Evolutionary conservation across 2,329 filamentous ascomycete genomes (phyloP), one percentile per base, ranked within the genome.

Genomic region (Aureobasidium mangrovei): DNA sequence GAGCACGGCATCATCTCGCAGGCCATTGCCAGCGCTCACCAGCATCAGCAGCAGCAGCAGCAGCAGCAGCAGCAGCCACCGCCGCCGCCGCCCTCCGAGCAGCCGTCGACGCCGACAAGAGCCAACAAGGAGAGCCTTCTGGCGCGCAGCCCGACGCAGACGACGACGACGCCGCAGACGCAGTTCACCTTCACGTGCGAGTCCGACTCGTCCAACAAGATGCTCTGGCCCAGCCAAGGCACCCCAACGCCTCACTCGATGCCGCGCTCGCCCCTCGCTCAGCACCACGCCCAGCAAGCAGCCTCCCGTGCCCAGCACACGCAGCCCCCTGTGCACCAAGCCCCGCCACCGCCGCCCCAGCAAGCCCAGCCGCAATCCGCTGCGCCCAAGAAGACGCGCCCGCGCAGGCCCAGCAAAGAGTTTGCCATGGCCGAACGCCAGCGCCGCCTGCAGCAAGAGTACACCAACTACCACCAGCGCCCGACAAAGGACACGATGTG

Each of bases 101-200:
- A 80, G 52, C 68, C 65, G 38, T 72, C 78, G 10, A 76, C 80
- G 2, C 74, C 77, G 10, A 69, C 71, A 26, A 78, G 76, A 61
- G 86, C 84, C 10, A 43, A 43, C 48, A 84, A 89, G 65, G 87
- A 91, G 65, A 93, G 86, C 68, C 77, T 91, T 57, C 72, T 94
- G 46, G 84, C 88, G 55, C 85, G 88, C 65, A 67, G 73, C 79
- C 18, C 76, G 4, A 75, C 76, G 26, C 62, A 60, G 56, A 84
- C 81, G 63, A 67, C 79, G 3, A 82, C 79, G 35, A 82, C 87
- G 4, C 81, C 85, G 4, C 88, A 90, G 55, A 86, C 87, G 0
- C 89, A 96, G 63, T 98, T 98, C 68, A 98, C 93, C 7, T 98
- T 98, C 66, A 95, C 89, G 9, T 96, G 90, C 70, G 88, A 94